Evolutionary conservation across 441 rosid species (phyloP), one percentile per base, ranked within the genome.

Genomic region (Euphorbia corollata): DNA sequence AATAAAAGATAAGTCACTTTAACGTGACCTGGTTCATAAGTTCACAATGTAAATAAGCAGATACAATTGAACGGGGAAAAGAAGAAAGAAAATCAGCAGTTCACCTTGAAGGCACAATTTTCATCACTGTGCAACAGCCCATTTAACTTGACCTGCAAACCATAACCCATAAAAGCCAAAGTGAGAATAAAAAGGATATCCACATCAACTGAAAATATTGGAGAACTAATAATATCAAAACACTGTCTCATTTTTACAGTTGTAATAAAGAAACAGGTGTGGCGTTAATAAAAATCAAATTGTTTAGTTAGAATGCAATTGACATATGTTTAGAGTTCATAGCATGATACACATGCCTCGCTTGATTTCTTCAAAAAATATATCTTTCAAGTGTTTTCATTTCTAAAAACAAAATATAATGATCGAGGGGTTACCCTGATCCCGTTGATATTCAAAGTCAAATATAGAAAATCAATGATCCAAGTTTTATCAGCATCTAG

Each of bases 51-150:
- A 4, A 60, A 32, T 19, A 51, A 39, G 45, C 8, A 27, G 32
- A 27, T 27, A 27, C 32, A 27, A 27, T 27, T 27, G 32, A 27
- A 27, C 4, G 32, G 20, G 50, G 30, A 11, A 67, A 39, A 8
- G 3, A 27, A 51, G 50, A 51, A 34, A 18, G 20, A 38, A 48
- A 43, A 24, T 32, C 18, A 9, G 36, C 15, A 38, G 36, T 27
- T 50, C 22, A 93, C 97, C 99, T 91, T 91, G 47, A 94, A 70
- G 39, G 96, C 99, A 73, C 85, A 82, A 72, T 74, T 84, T 73
- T 89, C 99, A 56, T 91, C 97, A 69, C 87, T 74, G 66, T 91
- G 99, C 79, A 93, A 67, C 72, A 94, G 87, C 64, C 99, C 99
- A 77, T 86, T 94, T 81, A 94, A 74, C 75, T 78, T 89, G 68